Conservation (phyloP, 2,329 filamentous ascomycete genomes). For the Talaromyces sp. region DNA sequence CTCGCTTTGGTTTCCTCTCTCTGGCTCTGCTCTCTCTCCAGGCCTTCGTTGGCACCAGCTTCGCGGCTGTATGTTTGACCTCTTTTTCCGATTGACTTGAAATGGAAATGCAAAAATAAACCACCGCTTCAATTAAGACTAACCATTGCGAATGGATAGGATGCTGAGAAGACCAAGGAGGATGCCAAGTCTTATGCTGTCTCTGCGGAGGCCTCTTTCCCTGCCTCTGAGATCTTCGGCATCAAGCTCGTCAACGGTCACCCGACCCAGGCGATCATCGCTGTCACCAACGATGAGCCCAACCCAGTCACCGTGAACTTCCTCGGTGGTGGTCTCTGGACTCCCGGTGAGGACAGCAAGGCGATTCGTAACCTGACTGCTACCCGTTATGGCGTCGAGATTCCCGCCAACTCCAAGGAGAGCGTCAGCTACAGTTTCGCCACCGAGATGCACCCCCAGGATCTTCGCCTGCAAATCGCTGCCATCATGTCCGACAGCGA, state of each 20-base stretch:
- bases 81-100: constrained; percentile 10
- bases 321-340: constrained; percentile 73
- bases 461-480: constrained; percentile 75
- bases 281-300: constrained; percentile 82
- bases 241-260: constrained; percentile 94
- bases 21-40: constrained; percentile 72
- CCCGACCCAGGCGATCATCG: constrained; percentile 78
- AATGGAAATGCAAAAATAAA: background rate
- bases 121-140: constrained; percentile 26
- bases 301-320: constrained; percentile 74
- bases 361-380: constrained; percentile 85
- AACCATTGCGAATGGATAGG: constrained; percentile 33
- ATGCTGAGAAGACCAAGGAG: constrained; percentile 66
- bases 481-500: constrained; percentile 71
- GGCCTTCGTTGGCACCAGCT: constrained; percentile 66
- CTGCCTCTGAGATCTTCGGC: constrained; percentile 78
- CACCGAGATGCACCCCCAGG: constrained; percentile 90
- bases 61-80: constrained; percentile 58
- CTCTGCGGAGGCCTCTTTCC: constrained; percentile 61
- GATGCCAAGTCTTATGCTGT: constrained; percentile 63
- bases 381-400: constrained; percentile 70
- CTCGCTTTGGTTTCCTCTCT: constrained; percentile 71
- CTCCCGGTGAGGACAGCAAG: constrained; percentile 58
- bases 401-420: constrained; percentile 75
- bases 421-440: constrained; percentile 80